Percentiles rank a stretch among this genome's conserved stretches.
Conservation (phyloP, 805 yeast species). For the Kluyveromyces siamensis region DNA sequence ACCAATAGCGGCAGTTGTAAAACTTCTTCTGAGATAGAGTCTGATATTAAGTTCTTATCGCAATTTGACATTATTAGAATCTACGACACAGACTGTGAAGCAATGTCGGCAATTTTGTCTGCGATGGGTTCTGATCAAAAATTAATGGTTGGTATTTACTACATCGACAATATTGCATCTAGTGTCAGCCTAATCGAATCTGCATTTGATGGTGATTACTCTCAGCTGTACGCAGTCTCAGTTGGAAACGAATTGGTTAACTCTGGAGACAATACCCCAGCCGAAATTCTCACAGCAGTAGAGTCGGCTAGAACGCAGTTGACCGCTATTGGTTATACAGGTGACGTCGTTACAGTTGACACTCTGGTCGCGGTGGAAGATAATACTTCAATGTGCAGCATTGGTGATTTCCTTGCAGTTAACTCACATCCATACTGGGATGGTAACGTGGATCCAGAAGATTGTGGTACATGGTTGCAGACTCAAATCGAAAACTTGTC, state of each 20-base stretch:
- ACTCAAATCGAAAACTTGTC: slow-evolving; percentile 46
- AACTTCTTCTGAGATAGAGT: slow-evolving; percentile 36
- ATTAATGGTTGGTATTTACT: slow-evolving; percentile 58
- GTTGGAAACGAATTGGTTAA: slow-evolving; percentile 77
- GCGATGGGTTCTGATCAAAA: slow-evolving; percentile 62
- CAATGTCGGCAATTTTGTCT: slow-evolving; percentile 51
- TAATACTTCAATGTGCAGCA: slow-evolving; percentile 57
- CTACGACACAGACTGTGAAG: slow-evolving; percentile 74
- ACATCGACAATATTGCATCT: slow-evolving; percentile 54
- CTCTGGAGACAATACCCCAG: slow-evolving; percentile 43
- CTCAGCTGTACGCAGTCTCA: slow-evolving; percentile 33
- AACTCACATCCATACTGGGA: slow-evolving; percentile 79
- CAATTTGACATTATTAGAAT: slow-evolving; percentile 49
- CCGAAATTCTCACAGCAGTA: slow-evolving; percentile 50
- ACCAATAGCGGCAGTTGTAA: slow-evolving; percentile 55
- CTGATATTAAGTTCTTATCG: slow-evolving; percentile 47
- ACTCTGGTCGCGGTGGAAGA: slow-evolving; percentile 58
- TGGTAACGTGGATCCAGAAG: slow-evolving; percentile 42
- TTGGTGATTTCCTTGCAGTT: slow-evolving; percentile 65
- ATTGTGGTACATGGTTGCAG: slow-evolving; percentile 57
- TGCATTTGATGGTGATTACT: slow-evolving; percentile 39
- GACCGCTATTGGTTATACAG: slow-evolving; percentile 57
- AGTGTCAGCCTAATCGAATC: slow-evolving; percentile 43
- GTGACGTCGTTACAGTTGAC: slow-evolving; percentile 68
- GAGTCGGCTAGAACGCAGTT: slow-evolving; percentile 45